phyloP scores from a whole-genome alignment of 2,329 filamentous ascomycete species.

The Xylaria sp. region DNA sequence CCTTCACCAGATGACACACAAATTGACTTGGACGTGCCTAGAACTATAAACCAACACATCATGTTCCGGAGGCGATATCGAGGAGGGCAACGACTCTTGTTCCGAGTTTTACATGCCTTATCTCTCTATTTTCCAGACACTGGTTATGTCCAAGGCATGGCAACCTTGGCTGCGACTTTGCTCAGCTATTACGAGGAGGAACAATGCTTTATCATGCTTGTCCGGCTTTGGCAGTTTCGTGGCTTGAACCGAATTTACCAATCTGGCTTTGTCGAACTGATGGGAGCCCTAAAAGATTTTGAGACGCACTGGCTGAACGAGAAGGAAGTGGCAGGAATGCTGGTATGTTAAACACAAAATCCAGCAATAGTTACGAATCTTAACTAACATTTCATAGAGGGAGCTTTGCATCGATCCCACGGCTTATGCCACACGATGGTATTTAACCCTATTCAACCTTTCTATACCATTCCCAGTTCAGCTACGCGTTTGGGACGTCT shows the following conservation, averaged over 20 bases:
- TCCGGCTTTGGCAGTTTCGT: slow-evolving; percentile 90
- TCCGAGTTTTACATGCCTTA: slow-evolving; percentile 90
- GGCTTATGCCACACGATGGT: slow-evolving; percentile 97
- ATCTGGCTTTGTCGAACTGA: slow-evolving; percentile 85
- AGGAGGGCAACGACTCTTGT: slow-evolving; percentile 90
- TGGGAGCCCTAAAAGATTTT: slow-evolving; percentile 87
- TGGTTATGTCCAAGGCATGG: slow-evolving; percentile 98
- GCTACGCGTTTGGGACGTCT: slow-evolving; percentile 96
- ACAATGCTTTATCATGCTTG: slow-evolving; percentile 92
- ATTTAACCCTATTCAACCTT: slow-evolving; percentile 96
- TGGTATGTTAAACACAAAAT: slow-evolving; percentile 68
- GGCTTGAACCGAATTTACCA: slow-evolving; percentile 87
- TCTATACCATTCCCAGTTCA: slow-evolving; percentile 95
- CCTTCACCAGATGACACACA: slow-evolving; percentile 92
- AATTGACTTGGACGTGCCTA: slow-evolving; percentile 95
- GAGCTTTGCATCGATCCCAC: slow-evolving; percentile 86
- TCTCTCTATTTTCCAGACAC: slow-evolving; percentile 91
- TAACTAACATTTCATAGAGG: slow-evolving; percentile 58
- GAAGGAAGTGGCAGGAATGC: slow-evolving; percentile 81
- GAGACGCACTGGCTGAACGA: slow-evolving; percentile 82
- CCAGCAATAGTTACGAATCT: not conserved
- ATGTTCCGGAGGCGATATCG: slow-evolving; percentile 95
- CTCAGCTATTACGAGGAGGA: slow-evolving; percentile 98
- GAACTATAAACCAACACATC: slow-evolving; percentile 94
- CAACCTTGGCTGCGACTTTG: slow-evolving; percentile 88